These are phyloP conservation scores for Phytophthora citrophthora DNA, from an alignment of 352 stramenopile genomes.

Conservation along the genomic window DNA sequence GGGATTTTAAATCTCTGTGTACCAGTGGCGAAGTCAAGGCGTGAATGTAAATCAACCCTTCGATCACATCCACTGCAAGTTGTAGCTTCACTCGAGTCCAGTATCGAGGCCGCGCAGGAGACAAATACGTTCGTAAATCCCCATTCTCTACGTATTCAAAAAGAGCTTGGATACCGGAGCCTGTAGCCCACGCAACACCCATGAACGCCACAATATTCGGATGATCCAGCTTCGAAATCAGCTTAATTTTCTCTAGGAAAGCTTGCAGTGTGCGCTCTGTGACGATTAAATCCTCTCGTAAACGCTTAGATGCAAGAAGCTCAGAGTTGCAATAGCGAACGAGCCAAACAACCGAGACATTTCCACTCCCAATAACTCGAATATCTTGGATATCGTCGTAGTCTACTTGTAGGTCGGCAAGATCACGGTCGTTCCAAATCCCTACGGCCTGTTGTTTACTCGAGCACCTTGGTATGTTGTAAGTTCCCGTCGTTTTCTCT, in stretches of 20 bases:
- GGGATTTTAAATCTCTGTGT: constrained; percentile 33
- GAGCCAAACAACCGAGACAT: constrained; percentile 30
- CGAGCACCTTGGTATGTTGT: constrained; percentile 1
- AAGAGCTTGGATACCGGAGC: constrained; percentile 31
- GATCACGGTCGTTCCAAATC: constrained; percentile 28
- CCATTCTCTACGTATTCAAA: constrained; percentile 39
- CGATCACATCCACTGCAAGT: constrained; percentile 50
- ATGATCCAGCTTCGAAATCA: constrained; percentile 32
- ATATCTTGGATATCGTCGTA: constrained; percentile 30
- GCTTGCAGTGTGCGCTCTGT: constrained; percentile 4
- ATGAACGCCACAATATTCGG: constrained; percentile 40
- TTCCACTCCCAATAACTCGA: constrained; percentile 22
- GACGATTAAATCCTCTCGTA: constrained; percentile 7
- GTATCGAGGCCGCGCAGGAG: constrained; percentile 2
- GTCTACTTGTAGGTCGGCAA: constrained; percentile 23
- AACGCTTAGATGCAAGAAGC: constrained; percentile 32
- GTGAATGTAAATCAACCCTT: constrained; percentile 54
- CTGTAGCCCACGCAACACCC: constrained; percentile 35
- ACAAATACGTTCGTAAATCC: constrained; percentile 26
- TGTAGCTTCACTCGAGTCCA: constrained; percentile 38
- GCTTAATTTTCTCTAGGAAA: constrained; percentile 47
- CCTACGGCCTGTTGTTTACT: constrained; percentile 12
- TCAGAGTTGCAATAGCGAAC: constrained; percentile 27
- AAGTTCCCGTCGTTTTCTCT: neutral
- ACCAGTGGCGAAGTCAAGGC: constrained; percentile 28